Percentiles rank a stretch among this genome's conserved stretches.
Conservation (phyloP, 139 green algal genomes). For the Ettlia oleoabundans region DNA sequence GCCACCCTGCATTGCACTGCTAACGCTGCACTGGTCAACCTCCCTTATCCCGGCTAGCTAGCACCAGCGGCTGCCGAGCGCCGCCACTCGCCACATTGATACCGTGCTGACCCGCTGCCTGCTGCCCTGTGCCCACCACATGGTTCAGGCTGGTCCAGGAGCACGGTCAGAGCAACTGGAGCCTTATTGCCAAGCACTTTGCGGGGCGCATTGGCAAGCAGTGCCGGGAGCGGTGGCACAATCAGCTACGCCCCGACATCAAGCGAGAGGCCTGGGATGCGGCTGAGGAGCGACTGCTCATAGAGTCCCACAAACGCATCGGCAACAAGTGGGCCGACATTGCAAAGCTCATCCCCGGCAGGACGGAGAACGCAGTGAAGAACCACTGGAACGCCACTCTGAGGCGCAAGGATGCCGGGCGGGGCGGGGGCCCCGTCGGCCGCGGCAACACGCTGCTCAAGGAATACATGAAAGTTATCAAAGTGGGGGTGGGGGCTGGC, state of each 20-base stretch:
- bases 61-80: background rate
- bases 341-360: conserved; percentile 65
- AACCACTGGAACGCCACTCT: conserved; percentile 86
- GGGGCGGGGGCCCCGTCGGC: background rate
- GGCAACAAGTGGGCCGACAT: conserved; percentile 74
- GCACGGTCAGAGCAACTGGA: conserved; percentile 78
- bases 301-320: conserved; percentile 52
- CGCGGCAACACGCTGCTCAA: conserved; percentile 43
- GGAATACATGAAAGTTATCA: conserved; percentile 34
- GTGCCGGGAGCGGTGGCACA: conserved; percentile 80
- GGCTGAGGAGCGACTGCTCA: conserved; percentile 60
- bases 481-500: background rate
- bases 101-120: background rate
- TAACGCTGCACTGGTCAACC: conserved; percentile 9
- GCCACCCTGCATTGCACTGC: background rate
- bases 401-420: conserved; percentile 42
- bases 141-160: conserved; percentile 67
- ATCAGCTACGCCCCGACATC: conserved; percentile 77
- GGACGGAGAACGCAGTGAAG: conserved; percentile 86
- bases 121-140: too few relatives aligned
- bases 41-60: background rate
- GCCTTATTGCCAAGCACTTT: conserved; percentile 62
- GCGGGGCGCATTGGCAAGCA: conserved; percentile 84
- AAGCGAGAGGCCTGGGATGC: conserved; percentile 69
- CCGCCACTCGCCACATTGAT: background rate